phyloP scores from a whole-genome alignment of 345 rosid species.

The Sisymbrium irio region DNA sequence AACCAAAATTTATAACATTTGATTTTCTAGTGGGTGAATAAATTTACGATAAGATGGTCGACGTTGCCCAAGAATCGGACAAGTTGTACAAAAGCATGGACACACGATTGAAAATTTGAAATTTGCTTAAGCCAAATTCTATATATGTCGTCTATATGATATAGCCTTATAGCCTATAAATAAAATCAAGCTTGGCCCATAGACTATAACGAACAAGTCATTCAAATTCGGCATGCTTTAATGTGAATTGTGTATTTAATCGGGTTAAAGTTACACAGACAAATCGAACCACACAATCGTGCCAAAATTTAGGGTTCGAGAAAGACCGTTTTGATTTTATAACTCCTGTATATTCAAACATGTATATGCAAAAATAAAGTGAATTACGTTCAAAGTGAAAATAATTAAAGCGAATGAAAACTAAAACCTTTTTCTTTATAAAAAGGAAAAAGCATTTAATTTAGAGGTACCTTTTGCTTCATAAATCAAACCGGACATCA shows the following conservation, averaged over 20 bases:
- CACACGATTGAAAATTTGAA: neutral
- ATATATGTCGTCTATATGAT: neutral
- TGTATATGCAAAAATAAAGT: neutral
- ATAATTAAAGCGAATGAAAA: neutral
- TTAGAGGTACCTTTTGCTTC: neutral
- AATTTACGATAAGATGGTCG: neutral
- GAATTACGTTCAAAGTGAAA: no score
- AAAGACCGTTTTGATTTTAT: neutral
- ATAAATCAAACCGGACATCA: neutral
- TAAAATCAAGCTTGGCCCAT: constrained; percentile 4
- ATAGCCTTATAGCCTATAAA: neutral
- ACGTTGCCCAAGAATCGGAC: neutral
- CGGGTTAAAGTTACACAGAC: neutral
- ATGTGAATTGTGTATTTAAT: neutral
- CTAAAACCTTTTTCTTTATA: neutral
- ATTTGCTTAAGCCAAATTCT: neutral
- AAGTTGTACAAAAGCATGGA: neutral
- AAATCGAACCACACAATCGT: neutral
- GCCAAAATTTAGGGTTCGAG: neutral
- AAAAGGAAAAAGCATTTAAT: neutral
- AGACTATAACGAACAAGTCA: neutral
- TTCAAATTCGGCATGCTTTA: constrained; percentile 14
- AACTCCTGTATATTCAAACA: neutral
- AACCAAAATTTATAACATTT: neutral
- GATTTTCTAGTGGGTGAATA: neutral